Conservation (phyloP, 306 rosid species). For the Quercus bicolor region DNA sequence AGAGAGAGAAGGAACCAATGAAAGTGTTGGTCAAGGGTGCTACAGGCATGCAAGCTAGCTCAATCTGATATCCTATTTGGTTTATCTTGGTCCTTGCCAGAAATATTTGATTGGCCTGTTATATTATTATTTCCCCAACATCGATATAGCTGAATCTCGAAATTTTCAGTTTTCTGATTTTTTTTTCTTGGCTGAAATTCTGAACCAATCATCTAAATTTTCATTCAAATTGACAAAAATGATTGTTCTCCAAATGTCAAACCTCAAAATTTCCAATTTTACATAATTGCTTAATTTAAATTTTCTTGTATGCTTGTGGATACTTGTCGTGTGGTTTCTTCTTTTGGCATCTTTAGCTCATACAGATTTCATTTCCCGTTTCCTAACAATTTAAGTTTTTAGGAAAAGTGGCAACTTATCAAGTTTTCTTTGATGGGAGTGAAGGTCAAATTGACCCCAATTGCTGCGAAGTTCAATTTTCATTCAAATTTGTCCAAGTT, state of each 20-base stretch:
- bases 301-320: too few species aligned
- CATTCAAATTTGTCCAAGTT: too few species aligned
- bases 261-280: background rate
- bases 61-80: background rate
- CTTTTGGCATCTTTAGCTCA: too few species aligned
- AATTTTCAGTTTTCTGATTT: background rate
- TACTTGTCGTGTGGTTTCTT: background rate
- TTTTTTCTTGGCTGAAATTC: background rate
- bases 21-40: constrained; percentile 78
- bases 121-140: background rate
- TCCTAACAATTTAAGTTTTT: too few species aligned
- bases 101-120: too few species aligned
- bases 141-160: too few species aligned
- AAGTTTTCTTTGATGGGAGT: too few species aligned
- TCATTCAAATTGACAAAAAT: background rate
- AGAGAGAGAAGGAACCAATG: constrained; percentile 58
- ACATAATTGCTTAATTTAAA: background rate
- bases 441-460: too few species aligned
- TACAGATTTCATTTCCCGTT: too few species aligned
- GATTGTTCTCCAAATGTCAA: background rate
- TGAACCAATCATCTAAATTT: background rate
- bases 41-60: constrained; percentile 51
- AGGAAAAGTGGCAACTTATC: too few species aligned
- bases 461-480: too few species aligned
- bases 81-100: background rate